A percentile compares a stretch with the other conserved stretches of the same genome.
phyloP scores from a whole-genome alignment of 2,329 filamentous ascomycete species.

The Hypoxylon sp. region DNA sequence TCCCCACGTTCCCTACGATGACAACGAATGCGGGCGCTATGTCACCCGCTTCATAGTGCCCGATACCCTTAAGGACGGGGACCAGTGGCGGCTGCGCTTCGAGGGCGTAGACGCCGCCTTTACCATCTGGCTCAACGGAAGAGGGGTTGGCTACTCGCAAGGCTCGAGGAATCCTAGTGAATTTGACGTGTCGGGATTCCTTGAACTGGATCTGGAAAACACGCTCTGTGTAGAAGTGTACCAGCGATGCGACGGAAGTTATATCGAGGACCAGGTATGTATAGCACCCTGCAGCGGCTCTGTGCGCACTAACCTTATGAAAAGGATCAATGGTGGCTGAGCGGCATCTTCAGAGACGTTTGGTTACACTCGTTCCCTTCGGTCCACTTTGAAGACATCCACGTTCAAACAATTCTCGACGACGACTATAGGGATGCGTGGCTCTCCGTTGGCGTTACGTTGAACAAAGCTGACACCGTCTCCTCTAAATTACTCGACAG shows the following conservation, averaged over 20 bases:
- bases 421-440: constrained; percentile 60
- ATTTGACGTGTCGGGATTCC: constrained; percentile 69
- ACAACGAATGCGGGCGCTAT: constrained; percentile 72
- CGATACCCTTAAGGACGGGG: constrained; percentile 51
- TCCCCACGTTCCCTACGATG: constrained; percentile 68
- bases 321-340: constrained; percentile 75
- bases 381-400: constrained; percentile 63
- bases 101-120: constrained; percentile 79
- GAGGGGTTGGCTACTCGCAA: constrained; percentile 74
- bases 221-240: constrained; percentile 72
- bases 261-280: constrained; percentile 69
- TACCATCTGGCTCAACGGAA: constrained; percentile 74
- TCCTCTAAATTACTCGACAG: constrained; percentile 49
- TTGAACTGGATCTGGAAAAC: constrained; percentile 58
- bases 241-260: constrained; percentile 75
- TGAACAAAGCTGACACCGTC: constrained; percentile 49
- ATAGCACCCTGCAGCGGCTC: neutral
- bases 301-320: constrained; percentile 14
- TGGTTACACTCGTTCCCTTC: constrained; percentile 68
- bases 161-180: constrained; percentile 76
- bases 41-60: constrained; percentile 63
- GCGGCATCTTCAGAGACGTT: constrained; percentile 74
- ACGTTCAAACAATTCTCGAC: constrained; percentile 64
- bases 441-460: constrained; percentile 55
- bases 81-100: constrained; percentile 72